phyloP scores from a whole-genome alignment of 2,329 filamentous ascomycete genomes.

The Polytolypa hystricis region DNA sequence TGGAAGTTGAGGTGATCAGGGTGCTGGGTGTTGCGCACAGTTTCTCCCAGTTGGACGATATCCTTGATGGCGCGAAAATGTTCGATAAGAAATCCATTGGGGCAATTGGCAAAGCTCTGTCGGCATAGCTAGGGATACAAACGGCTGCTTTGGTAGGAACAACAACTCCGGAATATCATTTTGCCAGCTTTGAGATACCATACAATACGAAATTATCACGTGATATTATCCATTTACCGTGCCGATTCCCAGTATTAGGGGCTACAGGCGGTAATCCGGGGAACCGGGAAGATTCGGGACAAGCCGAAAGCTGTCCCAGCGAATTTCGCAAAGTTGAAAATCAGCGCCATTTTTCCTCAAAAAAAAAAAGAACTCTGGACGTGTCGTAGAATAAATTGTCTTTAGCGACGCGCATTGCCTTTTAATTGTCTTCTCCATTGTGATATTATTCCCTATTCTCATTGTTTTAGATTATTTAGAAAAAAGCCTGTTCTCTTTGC shows the following conservation, averaged over 20 bases:
- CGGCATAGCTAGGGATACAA: too few relatives aligned
- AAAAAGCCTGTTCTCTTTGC: neutral
- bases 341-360: neutral
- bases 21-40: conserved; percentile 26
- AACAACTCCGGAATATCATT: too few relatives aligned
- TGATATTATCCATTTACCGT: too few relatives aligned
- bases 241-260: too few relatives aligned
- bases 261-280: neutral
- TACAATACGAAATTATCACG: too few relatives aligned
- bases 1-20: conserved; percentile 21
- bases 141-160: too few relatives aligned
- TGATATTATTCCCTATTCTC: neutral
- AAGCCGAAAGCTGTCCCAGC: neutral
- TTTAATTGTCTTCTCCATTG: neutral
- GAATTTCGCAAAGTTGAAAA: neutral
- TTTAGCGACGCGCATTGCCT: neutral
- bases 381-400: neutral
- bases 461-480: conserved; percentile 2
- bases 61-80: conserved; percentile 19
- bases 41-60: conserved; percentile 20
- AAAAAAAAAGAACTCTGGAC: neutral
- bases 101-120: conserved; percentile 19
- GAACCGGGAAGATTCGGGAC: conserved; percentile 9
- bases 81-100: conserved; percentile 21
- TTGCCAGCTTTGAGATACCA: too few relatives aligned